Evolutionary conservation across 768 basidiomycete species (phyloP).

Genomic region (Leccinum disarticulatum): DNA sequence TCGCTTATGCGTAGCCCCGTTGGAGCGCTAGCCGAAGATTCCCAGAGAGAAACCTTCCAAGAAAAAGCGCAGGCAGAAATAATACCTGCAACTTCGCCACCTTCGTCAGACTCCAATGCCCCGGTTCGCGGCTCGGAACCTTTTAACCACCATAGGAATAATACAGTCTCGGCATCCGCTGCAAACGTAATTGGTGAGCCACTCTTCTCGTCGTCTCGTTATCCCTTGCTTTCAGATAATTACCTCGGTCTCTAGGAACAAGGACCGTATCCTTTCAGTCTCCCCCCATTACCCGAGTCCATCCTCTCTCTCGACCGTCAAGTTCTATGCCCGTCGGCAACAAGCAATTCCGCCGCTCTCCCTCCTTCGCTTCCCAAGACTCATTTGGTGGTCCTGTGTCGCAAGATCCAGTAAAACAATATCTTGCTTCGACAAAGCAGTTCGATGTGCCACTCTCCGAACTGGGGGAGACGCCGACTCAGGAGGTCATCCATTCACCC

Average conservation of each 20-base stretch:
- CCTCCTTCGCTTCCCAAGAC: slow-evolving; percentile 50
- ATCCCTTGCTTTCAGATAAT: slow-evolving; percentile 21
- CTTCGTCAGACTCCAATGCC: slow-evolving; percentile 21
- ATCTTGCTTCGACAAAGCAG: slow-evolving; percentile 45
- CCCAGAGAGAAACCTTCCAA: slow-evolving; percentile 52
- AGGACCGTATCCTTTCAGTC: slow-evolving; percentile 38
- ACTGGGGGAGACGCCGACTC: slow-evolving; percentile 39
- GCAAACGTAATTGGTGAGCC: slow-evolving; percentile 34
- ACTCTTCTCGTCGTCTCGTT: slow-evolving; percentile 20
- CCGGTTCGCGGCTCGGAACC: slow-evolving; percentile 28
- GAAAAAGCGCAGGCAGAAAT: slow-evolving; percentile 17
- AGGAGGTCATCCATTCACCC: slow-evolving; percentile 27
- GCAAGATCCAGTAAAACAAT: slow-evolving; percentile 46
- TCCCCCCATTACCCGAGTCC: slow-evolving; percentile 18
- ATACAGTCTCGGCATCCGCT: slow-evolving; percentile 29
- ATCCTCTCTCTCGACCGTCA: slow-evolving; percentile 18
- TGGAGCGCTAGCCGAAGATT: slow-evolving; percentile 37
- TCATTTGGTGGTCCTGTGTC: slow-evolving; percentile 59
- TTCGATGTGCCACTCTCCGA: slow-evolving; percentile 62
- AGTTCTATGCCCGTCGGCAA: slow-evolving; percentile 26
- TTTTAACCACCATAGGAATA: slow-evolving; percentile 24
- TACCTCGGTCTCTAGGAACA: slow-evolving; percentile 30
- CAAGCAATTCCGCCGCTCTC: slow-evolving; percentile 32
- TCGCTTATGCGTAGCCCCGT: slow-evolving; percentile 9
- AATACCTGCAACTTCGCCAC: slow-evolving; percentile 23